These are phyloP conservation scores for Aulographum hederae DNA, from an alignment of 2,329 filamentous ascomycete genomes.

Conservation along the genomic window DNA sequence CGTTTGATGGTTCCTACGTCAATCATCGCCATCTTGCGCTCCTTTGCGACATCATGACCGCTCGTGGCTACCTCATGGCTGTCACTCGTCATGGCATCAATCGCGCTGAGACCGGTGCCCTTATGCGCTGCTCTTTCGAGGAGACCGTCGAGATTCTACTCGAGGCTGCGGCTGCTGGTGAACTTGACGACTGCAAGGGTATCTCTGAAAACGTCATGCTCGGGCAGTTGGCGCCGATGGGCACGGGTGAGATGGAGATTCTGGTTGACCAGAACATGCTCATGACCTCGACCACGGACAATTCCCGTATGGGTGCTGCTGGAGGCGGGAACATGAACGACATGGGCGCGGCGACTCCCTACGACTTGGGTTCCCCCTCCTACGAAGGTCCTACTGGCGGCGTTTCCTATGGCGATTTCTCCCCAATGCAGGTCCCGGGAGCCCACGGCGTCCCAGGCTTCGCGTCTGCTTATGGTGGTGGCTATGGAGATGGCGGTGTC, in stretches of 20 bases:
- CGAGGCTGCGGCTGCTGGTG: conserved; percentile 83
- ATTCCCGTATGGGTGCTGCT: conserved; percentile 66
- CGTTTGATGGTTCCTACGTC: conserved; percentile 98
- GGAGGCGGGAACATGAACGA: conserved; percentile 50
- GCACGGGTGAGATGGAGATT: conserved; percentile 90
- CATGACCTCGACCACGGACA: conserved; percentile 84
- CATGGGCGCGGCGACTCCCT: conserved; percentile 81
- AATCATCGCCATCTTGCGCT: conserved; percentile 95
- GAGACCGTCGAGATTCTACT: conserved; percentile 97
- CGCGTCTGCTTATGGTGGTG: conserved; percentile 46
- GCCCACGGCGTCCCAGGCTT: conserved; percentile 31
- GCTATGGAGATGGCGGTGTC: conserved; percentile 34
- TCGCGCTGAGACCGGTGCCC: conserved; percentile 85
- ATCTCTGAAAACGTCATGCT: conserved; percentile 99
- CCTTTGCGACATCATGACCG: conserved; percentile 94
- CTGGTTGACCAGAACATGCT: conserved; percentile 90
- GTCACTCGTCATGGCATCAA: conserved; percentile 98
- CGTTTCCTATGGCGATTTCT: conserved; percentile 46
- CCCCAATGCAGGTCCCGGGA: conserved; percentile 56
- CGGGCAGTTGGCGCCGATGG: conserved; percentile 90
- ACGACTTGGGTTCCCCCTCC: conserved; percentile 54
- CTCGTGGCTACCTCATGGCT: conserved; percentile 81
- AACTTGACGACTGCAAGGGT: conserved; percentile 93
- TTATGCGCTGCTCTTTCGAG: conserved; percentile 99
- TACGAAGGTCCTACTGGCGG: conserved; percentile 46